phyloP scores from a whole-genome alignment of 2,329 filamentous ascomycete genomes.

The Tetracladium maxilliforme region DNA sequence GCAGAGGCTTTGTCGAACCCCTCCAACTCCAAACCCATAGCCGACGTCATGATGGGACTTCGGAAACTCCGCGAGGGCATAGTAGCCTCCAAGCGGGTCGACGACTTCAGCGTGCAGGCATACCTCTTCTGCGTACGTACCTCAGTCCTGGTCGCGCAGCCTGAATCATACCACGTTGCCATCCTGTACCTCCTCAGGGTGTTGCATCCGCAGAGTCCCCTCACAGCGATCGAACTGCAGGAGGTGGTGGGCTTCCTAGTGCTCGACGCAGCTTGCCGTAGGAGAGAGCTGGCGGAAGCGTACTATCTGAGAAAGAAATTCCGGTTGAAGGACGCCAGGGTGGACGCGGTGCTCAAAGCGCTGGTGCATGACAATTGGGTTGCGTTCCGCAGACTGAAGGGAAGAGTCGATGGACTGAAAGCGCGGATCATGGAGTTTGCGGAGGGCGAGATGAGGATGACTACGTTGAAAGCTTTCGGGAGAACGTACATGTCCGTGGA shows the following conservation, averaged over 20 bases:
- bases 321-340: slow-evolving; percentile 46
- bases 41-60: slow-evolving; percentile 66
- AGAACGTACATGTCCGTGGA: slow-evolving; percentile 67
- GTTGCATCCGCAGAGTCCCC: slow-evolving; percentile 53
- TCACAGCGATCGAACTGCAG: slow-evolving; percentile 57
- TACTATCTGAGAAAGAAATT: slow-evolving; percentile 50
- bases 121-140: slow-evolving; percentile 87
- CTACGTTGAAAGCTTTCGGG: slow-evolving; percentile 77
- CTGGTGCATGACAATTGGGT: slow-evolving; percentile 75
- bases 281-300: slow-evolving; percentile 59
- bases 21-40: slow-evolving; percentile 42
- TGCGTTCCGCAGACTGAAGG: slow-evolving; percentile 56
- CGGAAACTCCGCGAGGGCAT: slow-evolving; percentile 88
- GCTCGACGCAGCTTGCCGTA: slow-evolving; percentile 77
- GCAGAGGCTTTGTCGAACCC: slow-evolving; percentile 5
- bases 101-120: slow-evolving; percentile 73
- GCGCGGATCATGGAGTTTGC: slow-evolving; percentile 70
- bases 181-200: slow-evolving; percentile 62
- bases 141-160: slow-evolving; percentile 65
- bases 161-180: slow-evolving; percentile 81
- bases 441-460: slow-evolving; percentile 55
- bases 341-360: slow-evolving; percentile 54
- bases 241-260: slow-evolving; percentile 74
- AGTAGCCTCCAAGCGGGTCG: slow-evolving; percentile 58
- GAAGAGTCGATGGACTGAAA: slow-evolving; percentile 66